Base-by-base conservation (phyloP, 2,329 filamentous ascomycete genomes). In the Paraphoma chrysanthemicola region DNA sequence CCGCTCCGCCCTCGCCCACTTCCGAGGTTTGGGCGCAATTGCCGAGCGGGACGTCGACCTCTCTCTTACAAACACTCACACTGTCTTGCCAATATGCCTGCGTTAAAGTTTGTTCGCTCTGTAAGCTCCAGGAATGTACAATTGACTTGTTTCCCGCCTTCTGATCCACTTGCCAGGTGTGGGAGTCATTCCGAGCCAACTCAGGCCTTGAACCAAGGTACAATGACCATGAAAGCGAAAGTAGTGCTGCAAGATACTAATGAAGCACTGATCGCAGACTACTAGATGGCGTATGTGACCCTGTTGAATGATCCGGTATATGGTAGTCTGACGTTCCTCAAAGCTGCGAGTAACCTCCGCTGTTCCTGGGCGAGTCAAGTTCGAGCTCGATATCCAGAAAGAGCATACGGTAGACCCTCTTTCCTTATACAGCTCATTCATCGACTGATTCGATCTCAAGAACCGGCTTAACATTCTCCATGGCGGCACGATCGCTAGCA, bases 121-220 rank as follows among this genome's bases (percentile, higher is more conserved):
- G 88, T 90, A 78, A 65, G 84, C 73, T n/a, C 38, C 5, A 4
- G 12, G 16, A 23, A 3, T 3, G 5, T 12, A 1, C n/a, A 1
- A 23, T 16, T 36, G 7, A 14, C 6, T 10, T 14, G 7, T 49
- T 30, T 9, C 56, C 53, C 8, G 33, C 11, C 11, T 47, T 58
- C 64, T 76, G 36, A 78, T 51, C 47, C 17, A 51, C 51, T 47
- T 39, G 56, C 16, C 56, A 95, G 92, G 92, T 96, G 45, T 85
- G 92, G 82, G 90, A 90, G 74, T 93, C 91, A 1, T 97, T 97
- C 77, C 87, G 91, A 80, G 85, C 86, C 64, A 90, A 92, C 62
- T 97, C 93, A 5, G 93, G 93, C 6, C 80, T 98, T 17, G 94
- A 97, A 77, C 92, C 92, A 74, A 90, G 91, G 93, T 96, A 81